Base-by-base conservation (phyloP, 2,329 filamentous ascomycete genomes). In the Aureobasidium sp. region DNA sequence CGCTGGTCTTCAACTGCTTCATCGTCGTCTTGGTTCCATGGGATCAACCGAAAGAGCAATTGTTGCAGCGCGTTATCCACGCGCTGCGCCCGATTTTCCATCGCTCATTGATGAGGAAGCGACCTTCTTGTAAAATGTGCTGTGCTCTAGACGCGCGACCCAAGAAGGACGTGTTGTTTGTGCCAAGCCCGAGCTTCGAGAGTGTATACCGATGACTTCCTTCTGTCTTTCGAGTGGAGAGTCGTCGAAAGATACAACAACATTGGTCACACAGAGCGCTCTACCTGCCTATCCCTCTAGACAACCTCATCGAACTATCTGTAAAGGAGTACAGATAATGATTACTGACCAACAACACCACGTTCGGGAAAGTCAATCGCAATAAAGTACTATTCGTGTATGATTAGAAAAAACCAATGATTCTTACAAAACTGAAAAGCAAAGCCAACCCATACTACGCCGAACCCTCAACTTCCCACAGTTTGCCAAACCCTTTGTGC, bases 41-140 rank as follows among this genome's bases (percentile, higher is more conserved):
- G 88, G 62, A 94, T 80, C 63, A 93, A 79, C 71, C 88, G 87
- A 69, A 86, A 80, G 72, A 95, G 86, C 71, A 96, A 82, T 75
- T 88, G 87, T 73, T 89, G 85, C 72, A 95, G 86, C 73, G 89
- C 90, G 74, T 86, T 86, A 72, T 87, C 85, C 76, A 95, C 84
- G 78, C 90, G 89, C 74, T 85, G 76, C 65, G 62, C 64, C 32
- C 52, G 57, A 34, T 37, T 51, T 37, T 62, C 55, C 41, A 61
- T 61, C 64, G 61, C 58, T 42, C 61, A 47, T 56, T n/a, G 41
- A 47, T 50, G 23, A 10, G 13, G 17, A 12, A 26, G 8, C 1
- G 10, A n/a, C n/a, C 7, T 52, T 32, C 17, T 50, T 15, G 15
- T n/a, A n/a, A 20, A 39, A 20, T 59, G 55, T 44, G 55, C 55